phyloP scores from a whole-genome alignment of 2,329 filamentous ascomycete genomes.

The Cladosporium cucumerinum region DNA sequence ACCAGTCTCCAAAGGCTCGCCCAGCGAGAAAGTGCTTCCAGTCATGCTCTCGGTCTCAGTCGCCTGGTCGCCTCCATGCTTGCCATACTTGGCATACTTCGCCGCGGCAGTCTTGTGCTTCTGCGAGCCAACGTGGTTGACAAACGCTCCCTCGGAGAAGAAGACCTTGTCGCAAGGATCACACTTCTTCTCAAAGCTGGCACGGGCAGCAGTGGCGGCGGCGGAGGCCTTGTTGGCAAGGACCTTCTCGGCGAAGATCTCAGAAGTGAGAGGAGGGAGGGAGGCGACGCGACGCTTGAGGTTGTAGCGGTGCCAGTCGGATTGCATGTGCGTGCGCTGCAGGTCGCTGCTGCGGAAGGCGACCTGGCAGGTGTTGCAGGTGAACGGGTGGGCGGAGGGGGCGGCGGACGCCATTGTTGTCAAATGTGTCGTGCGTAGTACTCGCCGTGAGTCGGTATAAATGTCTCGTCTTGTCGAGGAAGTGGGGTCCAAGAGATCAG shows the following conservation, averaged over 20 bases:
- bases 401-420: slow-evolving; percentile 13
- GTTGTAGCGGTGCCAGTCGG: slow-evolving; percentile 91
- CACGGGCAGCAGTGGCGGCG: slow-evolving; percentile 79
- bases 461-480: background rate
- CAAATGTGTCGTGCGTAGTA: background rate
- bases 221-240: slow-evolving; percentile 83
- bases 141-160: slow-evolving; percentile 93
- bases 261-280: slow-evolving; percentile 83
- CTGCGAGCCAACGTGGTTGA: slow-evolving; percentile 85
- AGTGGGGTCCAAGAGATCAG: slow-evolving; percentile 1
- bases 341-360: slow-evolving; percentile 92
- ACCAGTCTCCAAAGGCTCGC: slow-evolving; percentile 65
- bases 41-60: slow-evolving; percentile 66
- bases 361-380: slow-evolving; percentile 97
- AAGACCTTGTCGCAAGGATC: slow-evolving; percentile 84
- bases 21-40: slow-evolving; percentile 87
- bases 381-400: slow-evolving; percentile 72
- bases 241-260: slow-evolving; percentile 94
- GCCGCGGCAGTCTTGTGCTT: slow-evolving; percentile 76
- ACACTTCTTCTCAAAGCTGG: slow-evolving; percentile 82
- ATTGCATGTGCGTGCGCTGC: slow-evolving; percentile 94
- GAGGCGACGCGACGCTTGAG: slow-evolving; percentile 90
- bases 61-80: slow-evolving; percentile 50
- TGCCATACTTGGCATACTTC: slow-evolving; percentile 40
- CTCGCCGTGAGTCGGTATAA: background rate